phyloP scores from a whole-genome alignment of 1,284 basidiomycete genomes.

The Meira miltonrushii region DNA sequence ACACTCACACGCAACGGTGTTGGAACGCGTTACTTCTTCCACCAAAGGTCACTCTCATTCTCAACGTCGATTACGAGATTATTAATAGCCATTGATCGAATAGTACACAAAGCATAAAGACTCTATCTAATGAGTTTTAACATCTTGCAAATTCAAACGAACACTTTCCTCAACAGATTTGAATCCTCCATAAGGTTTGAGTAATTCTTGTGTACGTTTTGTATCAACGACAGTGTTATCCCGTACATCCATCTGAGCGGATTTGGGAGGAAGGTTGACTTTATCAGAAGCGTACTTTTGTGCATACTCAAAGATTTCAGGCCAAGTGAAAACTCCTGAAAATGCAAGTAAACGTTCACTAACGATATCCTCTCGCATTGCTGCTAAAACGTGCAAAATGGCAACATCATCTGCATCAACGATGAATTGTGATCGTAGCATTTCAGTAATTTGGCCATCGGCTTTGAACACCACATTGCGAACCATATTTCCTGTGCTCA shows the following conservation, averaged over 20 bases:
- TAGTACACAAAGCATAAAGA: no score
- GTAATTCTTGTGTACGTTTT: background rate
- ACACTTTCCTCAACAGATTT: background rate
- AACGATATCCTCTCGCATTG: slow-evolving; percentile 27
- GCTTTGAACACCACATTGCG: slow-evolving; percentile 3
- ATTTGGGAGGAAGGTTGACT: no score
- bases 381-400: slow-evolving; percentile 39
- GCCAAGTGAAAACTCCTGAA: slow-evolving; percentile 37
- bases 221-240: background rate
- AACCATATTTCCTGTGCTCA: slow-evolving; percentile 31
- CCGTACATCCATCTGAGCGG: no score
- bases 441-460: slow-evolving; percentile 34
- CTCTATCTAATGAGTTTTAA: no score
- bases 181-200: background rate
- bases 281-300: no score
- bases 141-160: background rate
- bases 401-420: slow-evolving; percentile 38
- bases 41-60: background rate
- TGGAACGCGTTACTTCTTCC: no score
- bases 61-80: background rate
- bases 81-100: no score
- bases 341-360: slow-evolving; percentile 30
- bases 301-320: slow-evolving; percentile 22
- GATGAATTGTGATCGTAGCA: slow-evolving; percentile 46
- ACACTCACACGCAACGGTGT: no score